phyloP scores from a whole-genome alignment of 2,329 filamentous ascomycete genomes.

The Aspergillus brunneoviolaceus region DNA sequence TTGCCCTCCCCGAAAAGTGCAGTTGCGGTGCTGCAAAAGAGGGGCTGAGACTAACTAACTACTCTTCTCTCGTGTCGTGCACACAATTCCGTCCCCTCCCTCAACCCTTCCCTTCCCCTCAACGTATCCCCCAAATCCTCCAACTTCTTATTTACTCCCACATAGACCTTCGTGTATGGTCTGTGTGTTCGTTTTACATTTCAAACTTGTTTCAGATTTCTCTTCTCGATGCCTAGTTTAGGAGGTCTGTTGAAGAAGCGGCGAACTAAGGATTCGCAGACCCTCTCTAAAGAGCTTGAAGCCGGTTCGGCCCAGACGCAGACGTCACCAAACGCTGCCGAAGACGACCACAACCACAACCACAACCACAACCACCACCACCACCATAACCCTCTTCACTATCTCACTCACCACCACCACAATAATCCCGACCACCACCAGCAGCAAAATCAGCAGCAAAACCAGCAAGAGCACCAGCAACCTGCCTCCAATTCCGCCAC shows the following conservation, averaged over 20 bases:
- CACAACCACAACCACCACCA: constrained; percentile 27
- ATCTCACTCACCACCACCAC: constrained; percentile 29
- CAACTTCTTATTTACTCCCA: constrained; percentile 6
- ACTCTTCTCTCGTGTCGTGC: constrained; percentile 1
- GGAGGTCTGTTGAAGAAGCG: constrained; percentile 94
- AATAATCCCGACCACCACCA: constrained; percentile 19
- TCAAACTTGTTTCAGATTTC: constrained; percentile 21
- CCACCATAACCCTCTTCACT: constrained; percentile 20
- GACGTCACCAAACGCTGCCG: constrained; percentile 55
- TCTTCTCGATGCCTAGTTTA: constrained; percentile 78
- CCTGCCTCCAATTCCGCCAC: constrained; percentile 13
- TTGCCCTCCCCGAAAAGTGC: constrained; percentile 8
- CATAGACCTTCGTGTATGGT: constrained; percentile 30
- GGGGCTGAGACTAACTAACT: constrained; percentile 3
- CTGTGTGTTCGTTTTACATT: constrained; percentile 14
- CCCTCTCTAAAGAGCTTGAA: constrained; percentile 58
- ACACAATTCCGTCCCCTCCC: not conserved
- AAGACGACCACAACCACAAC: constrained; percentile 24
- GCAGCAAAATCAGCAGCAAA: constrained; percentile 11
- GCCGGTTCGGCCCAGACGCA: constrained; percentile 66
- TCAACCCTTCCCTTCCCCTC: not conserved
- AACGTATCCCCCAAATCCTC: not conserved
- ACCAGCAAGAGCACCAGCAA: constrained; percentile 8
- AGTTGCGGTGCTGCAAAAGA: constrained; percentile 2
- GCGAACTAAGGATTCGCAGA: constrained; percentile 82